Evolutionary conservation across 805 yeast species (phyloP).

Genomic region (Millerozyma acaciae): DNA sequence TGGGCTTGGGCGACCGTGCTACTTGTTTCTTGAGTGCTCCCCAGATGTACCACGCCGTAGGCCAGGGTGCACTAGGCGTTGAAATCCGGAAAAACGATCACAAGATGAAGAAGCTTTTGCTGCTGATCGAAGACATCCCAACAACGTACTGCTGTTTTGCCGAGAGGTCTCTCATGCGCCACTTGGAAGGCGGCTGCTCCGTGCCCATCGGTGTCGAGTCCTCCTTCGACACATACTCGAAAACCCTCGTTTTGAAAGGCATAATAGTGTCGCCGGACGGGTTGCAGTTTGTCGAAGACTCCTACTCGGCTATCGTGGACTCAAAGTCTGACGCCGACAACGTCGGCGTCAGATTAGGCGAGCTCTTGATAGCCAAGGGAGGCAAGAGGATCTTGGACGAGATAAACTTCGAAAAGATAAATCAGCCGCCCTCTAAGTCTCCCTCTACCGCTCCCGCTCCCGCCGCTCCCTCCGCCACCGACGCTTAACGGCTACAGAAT

Average conservation of each 20-base stretch:
- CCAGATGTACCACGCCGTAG: conserved; percentile 92
- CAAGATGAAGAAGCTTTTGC: conserved; percentile 54
- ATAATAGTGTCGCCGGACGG: conserved; percentile 88
- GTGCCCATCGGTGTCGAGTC: conserved; percentile 93
- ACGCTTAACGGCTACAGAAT: no score
- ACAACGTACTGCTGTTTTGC: conserved; percentile 78
- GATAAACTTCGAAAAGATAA: conserved; percentile 68
- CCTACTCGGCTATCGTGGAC: conserved; percentile 33
- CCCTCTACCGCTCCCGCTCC: conserved; percentile 4
- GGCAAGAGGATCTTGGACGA: conserved; percentile 79
- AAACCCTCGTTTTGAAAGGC: conserved; percentile 54
- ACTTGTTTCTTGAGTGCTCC: conserved; percentile 66
- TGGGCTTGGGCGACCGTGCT: conserved; percentile 71
- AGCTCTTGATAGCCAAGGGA: conserved; percentile 63
- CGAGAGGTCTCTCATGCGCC: conserved; percentile 82
- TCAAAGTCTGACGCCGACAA: conserved; percentile 58
- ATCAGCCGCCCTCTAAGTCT: conserved; percentile 27
- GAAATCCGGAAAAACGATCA: conserved; percentile 76
- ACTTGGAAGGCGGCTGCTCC: conserved; percentile 95
- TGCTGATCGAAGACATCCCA: conserved; percentile 58
- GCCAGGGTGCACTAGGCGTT: conserved; percentile 97
- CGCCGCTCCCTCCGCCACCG: no score
- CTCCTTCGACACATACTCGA: conserved; percentile 41
- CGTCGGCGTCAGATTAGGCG: conserved; percentile 70
- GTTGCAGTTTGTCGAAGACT: conserved; percentile 57